These are phyloP conservation scores for Penicillium sp. DNA, from an alignment of 2,329 filamentous ascomycete species.

Conservation along the genomic window DNA sequence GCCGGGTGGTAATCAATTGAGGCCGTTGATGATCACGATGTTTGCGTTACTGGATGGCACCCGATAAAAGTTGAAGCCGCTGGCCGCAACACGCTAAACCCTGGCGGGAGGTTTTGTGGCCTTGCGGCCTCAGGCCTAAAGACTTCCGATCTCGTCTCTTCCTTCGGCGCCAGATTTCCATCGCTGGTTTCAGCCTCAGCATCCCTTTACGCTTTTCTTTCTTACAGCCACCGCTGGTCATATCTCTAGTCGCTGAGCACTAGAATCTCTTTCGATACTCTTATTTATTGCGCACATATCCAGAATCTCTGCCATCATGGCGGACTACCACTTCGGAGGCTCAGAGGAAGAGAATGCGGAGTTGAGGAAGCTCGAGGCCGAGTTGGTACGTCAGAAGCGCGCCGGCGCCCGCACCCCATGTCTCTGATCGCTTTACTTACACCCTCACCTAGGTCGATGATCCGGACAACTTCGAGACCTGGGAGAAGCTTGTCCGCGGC, in stretches of 20 bases:
- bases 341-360: slow-evolving; percentile 80
- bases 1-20: slow-evolving; percentile 17
- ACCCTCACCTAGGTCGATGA: slow-evolving; percentile 58
- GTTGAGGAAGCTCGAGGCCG: slow-evolving; percentile 74
- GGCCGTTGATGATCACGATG: neutral
- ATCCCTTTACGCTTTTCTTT: slow-evolving; percentile 17
- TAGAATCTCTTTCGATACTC: slow-evolving; percentile 2
- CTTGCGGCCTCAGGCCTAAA: slow-evolving; percentile 11
- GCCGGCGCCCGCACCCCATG: neutral
- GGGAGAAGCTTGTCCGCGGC: slow-evolving; percentile 87
- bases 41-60: slow-evolving; percentile 2
- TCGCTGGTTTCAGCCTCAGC: slow-evolving; percentile 14
- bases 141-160: slow-evolving; percentile 13
- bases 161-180: slow-evolving; percentile 12
- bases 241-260: slow-evolving; percentile 10
- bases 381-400: slow-evolving; percentile 64
- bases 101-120: neutral
- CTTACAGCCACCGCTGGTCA: slow-evolving; percentile 11
- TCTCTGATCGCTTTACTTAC: neutral
- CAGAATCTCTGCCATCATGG: slow-evolving; percentile 53
- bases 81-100: slow-evolving; percentile 8
- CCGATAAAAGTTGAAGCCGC: slow-evolving; percentile 14
- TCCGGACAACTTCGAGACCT: slow-evolving; percentile 88
- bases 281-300: slow-evolving; percentile 1
- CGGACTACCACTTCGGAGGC: slow-evolving; percentile 72